Percentiles rank a stretch among this genome's conserved stretches.
Conservation (phyloP, 1,139 yeast species). For the Blastobotrys petasosporus region DNA sequence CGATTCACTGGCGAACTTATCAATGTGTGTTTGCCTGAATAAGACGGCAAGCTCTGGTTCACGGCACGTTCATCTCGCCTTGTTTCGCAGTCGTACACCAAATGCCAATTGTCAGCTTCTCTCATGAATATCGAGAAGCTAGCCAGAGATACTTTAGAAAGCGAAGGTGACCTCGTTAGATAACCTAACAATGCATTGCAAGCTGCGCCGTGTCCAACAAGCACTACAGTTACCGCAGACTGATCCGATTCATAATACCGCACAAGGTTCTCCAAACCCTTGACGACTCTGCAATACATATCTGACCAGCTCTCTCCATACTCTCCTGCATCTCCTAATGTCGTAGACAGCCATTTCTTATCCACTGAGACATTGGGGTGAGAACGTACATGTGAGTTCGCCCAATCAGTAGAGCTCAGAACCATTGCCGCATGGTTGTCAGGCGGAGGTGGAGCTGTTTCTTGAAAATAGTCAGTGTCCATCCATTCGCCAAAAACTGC, state of each 20-base stretch:
- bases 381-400: constrained; percentile 8
- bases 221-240: constrained; percentile 23
- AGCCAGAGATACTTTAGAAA: constrained; percentile 31
- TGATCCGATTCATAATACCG: constrained; percentile 19
- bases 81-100: neutral
- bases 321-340: constrained; percentile 33
- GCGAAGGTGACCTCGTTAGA: constrained; percentile 30
- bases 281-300: constrained; percentile 33
- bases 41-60: too few relatives aligned
- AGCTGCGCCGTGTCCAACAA: constrained; percentile 40
- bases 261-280: constrained; percentile 28
- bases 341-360: constrained; percentile 27
- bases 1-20: too few relatives aligned
- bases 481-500: constrained; percentile 39
- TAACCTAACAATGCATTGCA: constrained; percentile 36
- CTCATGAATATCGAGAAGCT: constrained; percentile 23
- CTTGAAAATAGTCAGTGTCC: constrained; percentile 35
- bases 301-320: constrained; percentile 37
- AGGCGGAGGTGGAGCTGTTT: constrained; percentile 34
- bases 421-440: constrained; percentile 31
- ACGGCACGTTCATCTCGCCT: too few relatives aligned
- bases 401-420: constrained; percentile 26
- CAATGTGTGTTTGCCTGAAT: too few relatives aligned
- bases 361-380: constrained; percentile 9
- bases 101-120: neutral